Evolutionary conservation across 129 eudicot genomes (phyloP), one percentile per base, ranked within the genome.

Genomic region (Centaurea solstitialis): DNA sequence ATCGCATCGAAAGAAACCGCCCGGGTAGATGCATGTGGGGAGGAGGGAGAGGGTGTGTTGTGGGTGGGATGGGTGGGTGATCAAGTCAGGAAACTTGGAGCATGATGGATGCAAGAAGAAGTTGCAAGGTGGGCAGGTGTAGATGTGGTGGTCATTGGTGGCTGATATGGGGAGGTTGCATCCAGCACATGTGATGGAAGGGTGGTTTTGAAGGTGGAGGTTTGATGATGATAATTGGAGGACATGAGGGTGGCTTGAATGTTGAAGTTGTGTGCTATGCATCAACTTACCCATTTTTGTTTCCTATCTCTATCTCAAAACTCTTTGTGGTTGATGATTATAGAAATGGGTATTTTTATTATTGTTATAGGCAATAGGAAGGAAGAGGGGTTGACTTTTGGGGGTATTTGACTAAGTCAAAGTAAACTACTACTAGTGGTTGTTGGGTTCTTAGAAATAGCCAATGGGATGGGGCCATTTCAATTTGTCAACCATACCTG

Each of bases 61-160:
- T 3, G 57, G 84, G 75, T 89, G 97, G 23, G 85, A 76, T 4
- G 93, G 90, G 77, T 89, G 97, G 20, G 86, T 89, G 77, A 91
- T 87, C 6, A 82, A 65, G 6, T 86, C 81, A 0, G 92, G 92
- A 22, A 87, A 85, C 59, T 87, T 70, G 5, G 93, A 65, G 81
- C 97, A 91, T 4, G 85, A 78, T 0, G 70, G 53, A 64, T 91
- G 97, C 79, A 91, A 78, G 87, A 77, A 70, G 81, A 83, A 91
- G 70, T 85, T 86, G 89, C 97, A 91, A 1, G 89, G 83, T 15
- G 2, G 23, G 76, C 93, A 89, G 2, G 85, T n/a, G 76, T 86
- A 91, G 76, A 85, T 57, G 39, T 43, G 66, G 67, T 43, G 66
- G 1, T 76, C 88, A 2, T 23, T 26, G 10, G 70, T 21, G 26